A percentile compares a stretch with the other conserved stretches of the same genome.
Conservation (phyloP, 148 eudicot genomes). For the Beta vulgaris region DNA sequence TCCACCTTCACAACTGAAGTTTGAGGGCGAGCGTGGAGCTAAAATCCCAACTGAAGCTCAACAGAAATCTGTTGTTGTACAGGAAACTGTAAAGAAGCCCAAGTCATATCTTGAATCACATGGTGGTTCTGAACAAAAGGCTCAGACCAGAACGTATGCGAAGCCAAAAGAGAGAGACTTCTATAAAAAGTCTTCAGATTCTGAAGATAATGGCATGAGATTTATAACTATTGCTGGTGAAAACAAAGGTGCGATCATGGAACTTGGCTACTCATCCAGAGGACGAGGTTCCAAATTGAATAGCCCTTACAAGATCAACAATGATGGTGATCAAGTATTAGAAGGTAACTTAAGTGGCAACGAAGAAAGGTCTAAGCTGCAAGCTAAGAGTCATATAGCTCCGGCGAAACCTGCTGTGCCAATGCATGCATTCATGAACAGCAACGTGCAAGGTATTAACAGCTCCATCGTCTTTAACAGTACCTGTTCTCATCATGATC, state of each 20-base stretch:
- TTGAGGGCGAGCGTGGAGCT: constrained; percentile 23
- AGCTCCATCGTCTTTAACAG: constrained; percentile 42
- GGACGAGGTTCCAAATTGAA: constrained; percentile 1
- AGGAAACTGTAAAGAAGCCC: constrained; percentile 40
- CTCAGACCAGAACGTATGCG: neutral
- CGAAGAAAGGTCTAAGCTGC: constrained; percentile 17
- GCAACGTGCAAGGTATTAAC: constrained; percentile 62
- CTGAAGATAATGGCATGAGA: constrained; percentile 39
- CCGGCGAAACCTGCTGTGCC: constrained; percentile 13
- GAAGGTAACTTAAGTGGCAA: constrained; percentile 16
- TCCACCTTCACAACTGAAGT: constrained; percentile 49
- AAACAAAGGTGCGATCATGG: constrained; percentile 78
- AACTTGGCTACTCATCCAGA: constrained; percentile 40
- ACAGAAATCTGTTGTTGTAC: constrained; percentile 47
- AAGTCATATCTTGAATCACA: constrained; percentile 13
- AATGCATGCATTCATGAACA: constrained; percentile 42
- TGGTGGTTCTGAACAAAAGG: constrained; percentile 6
- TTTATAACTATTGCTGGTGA: constrained; percentile 60
- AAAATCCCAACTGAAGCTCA: constrained; percentile 35
- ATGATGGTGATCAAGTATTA: constrained; percentile 13
- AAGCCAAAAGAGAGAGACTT: constrained; percentile 16
- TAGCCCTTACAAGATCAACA: constrained; percentile 18
- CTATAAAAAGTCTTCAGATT: constrained; percentile 25
- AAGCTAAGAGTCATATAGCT: neutral
- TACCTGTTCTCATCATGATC: constrained; percentile 42